Percentiles rank a stretch among this genome's conserved stretches.
phyloP scores from a whole-genome alignment of 1,284 basidiomycete species.

The Fistulina hepatica region DNA sequence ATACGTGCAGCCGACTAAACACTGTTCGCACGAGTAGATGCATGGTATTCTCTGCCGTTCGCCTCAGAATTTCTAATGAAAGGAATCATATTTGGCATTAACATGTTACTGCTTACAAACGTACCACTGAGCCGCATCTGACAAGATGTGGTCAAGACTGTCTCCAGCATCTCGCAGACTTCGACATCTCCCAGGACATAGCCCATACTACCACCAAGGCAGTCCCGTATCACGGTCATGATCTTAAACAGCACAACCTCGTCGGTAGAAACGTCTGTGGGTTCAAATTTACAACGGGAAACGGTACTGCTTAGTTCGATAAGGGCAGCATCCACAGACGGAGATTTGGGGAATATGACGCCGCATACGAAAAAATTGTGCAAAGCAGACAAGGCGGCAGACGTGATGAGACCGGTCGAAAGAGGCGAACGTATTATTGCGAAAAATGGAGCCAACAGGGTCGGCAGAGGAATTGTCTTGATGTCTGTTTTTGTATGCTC shows the following conservation, averaged over 20 bases:
- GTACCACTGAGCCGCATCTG: slow-evolving; percentile 89
- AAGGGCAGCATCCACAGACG: slow-evolving; percentile 53
- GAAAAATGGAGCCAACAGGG: slow-evolving; percentile 82
- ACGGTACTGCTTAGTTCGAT: slow-evolving; percentile 82
- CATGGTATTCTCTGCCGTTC: slow-evolving; percentile 93
- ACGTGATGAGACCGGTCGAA: slow-evolving; percentile 91
- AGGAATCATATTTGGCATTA: slow-evolving; percentile 14
- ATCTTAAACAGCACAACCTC: slow-evolving; percentile 93
- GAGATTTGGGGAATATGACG: slow-evolving; percentile 48
- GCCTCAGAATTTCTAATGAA: slow-evolving; percentile 84
- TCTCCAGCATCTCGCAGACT: slow-evolving; percentile 98
- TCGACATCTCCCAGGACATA: slow-evolving; percentile 77
- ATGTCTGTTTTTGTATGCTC: slow-evolving; percentile 40
- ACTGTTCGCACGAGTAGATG: slow-evolving; percentile 76
- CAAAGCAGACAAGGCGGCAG: slow-evolving; percentile 78
- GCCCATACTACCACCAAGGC: slow-evolving; percentile 64
- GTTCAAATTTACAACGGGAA: slow-evolving; percentile 96
- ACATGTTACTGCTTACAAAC: slow-evolving; percentile 23
- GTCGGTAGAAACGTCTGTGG: slow-evolving; percentile 90
- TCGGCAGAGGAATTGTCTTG: slow-evolving; percentile 38
- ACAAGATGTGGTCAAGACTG: slow-evolving; percentile 93
- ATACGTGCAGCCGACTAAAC: slow-evolving; percentile 61
- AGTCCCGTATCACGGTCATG: slow-evolving; percentile 82
- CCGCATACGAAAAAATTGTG: slow-evolving; percentile 78
- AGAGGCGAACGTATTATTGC: slow-evolving; percentile 86